phyloP scores from a whole-genome alignment of 2,329 filamentous ascomycete genomes.

The Xylaria multiplex region DNA sequence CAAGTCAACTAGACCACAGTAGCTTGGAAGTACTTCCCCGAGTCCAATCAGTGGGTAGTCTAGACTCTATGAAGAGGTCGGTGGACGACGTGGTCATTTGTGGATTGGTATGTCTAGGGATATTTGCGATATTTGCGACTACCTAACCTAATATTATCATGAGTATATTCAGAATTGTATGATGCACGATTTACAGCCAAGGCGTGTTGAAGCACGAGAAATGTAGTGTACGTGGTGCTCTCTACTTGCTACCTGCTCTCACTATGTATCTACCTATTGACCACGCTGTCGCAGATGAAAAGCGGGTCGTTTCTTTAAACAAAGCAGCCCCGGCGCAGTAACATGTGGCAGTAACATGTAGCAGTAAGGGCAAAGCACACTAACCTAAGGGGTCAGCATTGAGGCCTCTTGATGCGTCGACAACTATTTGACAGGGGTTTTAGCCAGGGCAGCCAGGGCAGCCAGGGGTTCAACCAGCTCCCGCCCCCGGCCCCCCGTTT shows the following conservation, averaged over 20 bases:
- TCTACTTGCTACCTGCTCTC: no score
- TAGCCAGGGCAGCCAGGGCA: background rate
- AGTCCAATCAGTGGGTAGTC: conserved; percentile 21
- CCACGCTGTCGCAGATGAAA: conserved; percentile 16
- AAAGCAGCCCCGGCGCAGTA: background rate
- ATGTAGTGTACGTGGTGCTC: no score
- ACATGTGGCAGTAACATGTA: no score
- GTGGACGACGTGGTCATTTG: background rate
- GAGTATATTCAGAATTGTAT: no score
- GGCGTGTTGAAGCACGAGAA: no score
- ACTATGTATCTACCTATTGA: no score
- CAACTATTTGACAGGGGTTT: background rate
- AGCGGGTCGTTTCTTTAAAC: conserved; percentile 8
- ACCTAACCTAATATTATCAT: no score
- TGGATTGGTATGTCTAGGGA: background rate
- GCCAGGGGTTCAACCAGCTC: background rate
- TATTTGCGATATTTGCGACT: background rate
- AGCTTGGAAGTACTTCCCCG: background rate
- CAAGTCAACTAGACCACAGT: conserved; percentile 23
- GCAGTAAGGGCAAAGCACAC: no score
- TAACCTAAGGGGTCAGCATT: conserved; percentile 18
- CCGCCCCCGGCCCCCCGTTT: background rate
- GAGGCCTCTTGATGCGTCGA: conserved; percentile 1
- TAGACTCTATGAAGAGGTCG: background rate
- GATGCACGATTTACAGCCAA: no score